Percentiles rank a stretch among this genome's conserved stretches.
Evolutionary conservation across 257 asterid genomes (phyloP).

Genomic region (Echium plantagineum): DNA sequence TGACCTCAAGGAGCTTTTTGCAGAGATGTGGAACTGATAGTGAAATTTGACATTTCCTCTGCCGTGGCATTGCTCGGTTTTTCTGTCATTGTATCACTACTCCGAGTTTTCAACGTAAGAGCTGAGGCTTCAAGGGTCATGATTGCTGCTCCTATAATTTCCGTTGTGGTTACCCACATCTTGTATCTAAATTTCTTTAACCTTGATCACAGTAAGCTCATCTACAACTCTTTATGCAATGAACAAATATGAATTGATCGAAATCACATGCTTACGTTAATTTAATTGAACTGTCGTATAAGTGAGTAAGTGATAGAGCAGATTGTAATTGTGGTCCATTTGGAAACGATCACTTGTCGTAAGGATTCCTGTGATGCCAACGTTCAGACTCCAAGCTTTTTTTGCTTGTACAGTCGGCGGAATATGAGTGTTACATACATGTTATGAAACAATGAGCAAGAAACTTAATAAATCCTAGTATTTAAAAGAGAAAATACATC

Average conservation of each 20-base stretch:
- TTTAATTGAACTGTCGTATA: no score
- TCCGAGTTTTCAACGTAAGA: slow-evolving; percentile 49
- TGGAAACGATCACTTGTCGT: not conserved
- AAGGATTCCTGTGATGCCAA: not conserved
- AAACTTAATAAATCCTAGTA: not conserved
- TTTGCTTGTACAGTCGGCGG: no score
- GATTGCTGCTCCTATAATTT: slow-evolving; percentile 75
- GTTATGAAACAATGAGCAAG: not conserved
- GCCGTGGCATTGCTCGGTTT: slow-evolving; percentile 67
- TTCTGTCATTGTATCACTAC: slow-evolving; percentile 54
- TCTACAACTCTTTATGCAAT: slow-evolving; percentile 1
- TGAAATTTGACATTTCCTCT: slow-evolving; percentile 71
- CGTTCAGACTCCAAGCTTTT: no score
- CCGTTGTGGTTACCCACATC: slow-evolving; percentile 65
- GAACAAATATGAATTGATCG: not conserved
- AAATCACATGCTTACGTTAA: not conserved
- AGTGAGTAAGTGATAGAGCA: not conserved
- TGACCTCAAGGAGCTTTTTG: slow-evolving; percentile 6
- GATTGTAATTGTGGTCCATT: not conserved
- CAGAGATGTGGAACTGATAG: slow-evolving; percentile 78
- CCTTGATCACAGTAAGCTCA: slow-evolving; percentile 49
- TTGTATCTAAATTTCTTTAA: slow-evolving; percentile 60
- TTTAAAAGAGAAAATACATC: not conserved
- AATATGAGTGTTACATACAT: no score
- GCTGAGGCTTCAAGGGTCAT: slow-evolving; percentile 82